Base-by-base conservation (phyloP, 2,329 filamentous ascomycete genomes). In the Daldinia sp. region DNA sequence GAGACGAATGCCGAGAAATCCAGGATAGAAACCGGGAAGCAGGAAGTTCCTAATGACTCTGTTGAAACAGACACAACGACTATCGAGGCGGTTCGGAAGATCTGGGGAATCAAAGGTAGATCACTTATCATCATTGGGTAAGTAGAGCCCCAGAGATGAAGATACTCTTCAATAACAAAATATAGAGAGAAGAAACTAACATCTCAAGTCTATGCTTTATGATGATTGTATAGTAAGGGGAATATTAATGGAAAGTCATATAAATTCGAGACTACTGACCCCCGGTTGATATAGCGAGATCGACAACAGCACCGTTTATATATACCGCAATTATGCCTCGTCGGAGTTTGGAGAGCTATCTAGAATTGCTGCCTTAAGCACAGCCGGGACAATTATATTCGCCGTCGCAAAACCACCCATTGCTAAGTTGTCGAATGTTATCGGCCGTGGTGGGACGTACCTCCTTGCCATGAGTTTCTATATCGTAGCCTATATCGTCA, bases 401-500 rank as follows among this genome's bases (percentile, higher is more conserved):
- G 85, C 87, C 3, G 84, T 88, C 15, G 83, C 86, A 64, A 89
- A 89, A 73, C 87, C 88, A 15, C 87, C 86, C 9, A 85, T 89
- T 77, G 87, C 86, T 59, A 89, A 89, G 76, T 79, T 89, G 41
- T 86, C 87, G 6, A 86, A 89, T 72, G 87, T 89, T 6, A 88
- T 89, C 60, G 88, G 87, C 28, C 84, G 88, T 28, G 85, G 87
- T n/a, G 85, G 89, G 74, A 88, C 87, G 1, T 89, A 90, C 73
- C 79, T 82, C 15, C 74, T 89, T 15, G 84, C 85, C 1, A 83
- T 90, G 20, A 69, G 82, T 20, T 80, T 88, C 51, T 89, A 86
- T 73, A 80, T 85, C 0, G 72, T 89, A 9, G 85, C 87, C 0
- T 89, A 88, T 73, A 83, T 88, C 26, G 82, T 88, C 64, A 87